phyloP scores from a whole-genome alignment of 352 stramenopile genomes.

The Phytopythium oedochilum region DNA sequence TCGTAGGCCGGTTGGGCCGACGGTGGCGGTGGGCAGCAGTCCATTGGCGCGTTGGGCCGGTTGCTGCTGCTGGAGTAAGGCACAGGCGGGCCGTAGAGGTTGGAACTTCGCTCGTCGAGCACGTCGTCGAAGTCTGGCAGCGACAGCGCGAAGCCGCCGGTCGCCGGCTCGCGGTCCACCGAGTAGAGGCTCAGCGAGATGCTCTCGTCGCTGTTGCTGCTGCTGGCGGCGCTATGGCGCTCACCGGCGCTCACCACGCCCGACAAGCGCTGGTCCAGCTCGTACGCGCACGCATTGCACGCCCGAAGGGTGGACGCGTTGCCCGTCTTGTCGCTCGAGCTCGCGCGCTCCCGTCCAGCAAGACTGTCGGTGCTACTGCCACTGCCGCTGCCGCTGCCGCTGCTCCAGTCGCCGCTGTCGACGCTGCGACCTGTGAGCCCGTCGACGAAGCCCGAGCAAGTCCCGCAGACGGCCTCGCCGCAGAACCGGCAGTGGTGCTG shows the following conservation, averaged over 20 bases:
- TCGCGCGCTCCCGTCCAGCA: conserved; percentile 5
- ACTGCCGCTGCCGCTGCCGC: not conserved
- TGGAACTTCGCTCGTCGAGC: conserved; percentile 12
- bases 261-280: conserved; percentile 24
- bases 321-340: conserved; percentile 9
- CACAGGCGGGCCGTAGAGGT: too few relatives aligned
- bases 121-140: conserved; percentile 27
- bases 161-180: conserved; percentile 13
- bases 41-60: not conserved
- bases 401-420: conserved; percentile 1
- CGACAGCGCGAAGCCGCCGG: conserved; percentile 20
- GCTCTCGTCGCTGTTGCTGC: conserved; percentile 15
- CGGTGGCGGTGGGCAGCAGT: not conserved
- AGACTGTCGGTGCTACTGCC: conserved; percentile 5
- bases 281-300: conserved; percentile 27
- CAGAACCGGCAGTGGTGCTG: conserved; percentile 72
- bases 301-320: conserved; percentile 14
- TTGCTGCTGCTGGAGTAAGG: too few relatives aligned
- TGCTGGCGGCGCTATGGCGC: conserved; percentile 10
- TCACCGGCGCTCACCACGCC: conserved; percentile 6
- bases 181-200: conserved; percentile 16
- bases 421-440: conserved; percentile 27
- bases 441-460: conserved; percentile 56
- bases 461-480: conserved; percentile 52
- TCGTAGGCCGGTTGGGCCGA: conserved; percentile 8